Base-by-base conservation (phyloP, 2,329 filamentous ascomycete genomes). In the Orbilia blumenaviensis region DNA sequence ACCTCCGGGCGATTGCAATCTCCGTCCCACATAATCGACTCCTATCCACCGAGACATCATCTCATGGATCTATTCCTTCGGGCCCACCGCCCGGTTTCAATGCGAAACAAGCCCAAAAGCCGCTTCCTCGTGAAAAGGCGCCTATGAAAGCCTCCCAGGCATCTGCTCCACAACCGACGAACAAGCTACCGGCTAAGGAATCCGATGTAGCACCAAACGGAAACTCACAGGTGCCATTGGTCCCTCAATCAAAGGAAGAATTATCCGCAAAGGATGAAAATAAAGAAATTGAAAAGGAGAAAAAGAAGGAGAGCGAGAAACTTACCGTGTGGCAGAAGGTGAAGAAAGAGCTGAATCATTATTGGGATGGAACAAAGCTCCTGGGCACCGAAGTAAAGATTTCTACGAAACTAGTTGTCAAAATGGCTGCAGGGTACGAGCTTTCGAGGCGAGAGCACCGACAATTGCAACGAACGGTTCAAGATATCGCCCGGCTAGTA, bases 351-450 rank as follows among this genome's bases (percentile, higher is more conserved):
- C 87, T 87, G 12, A 89, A 90, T 77, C 95, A 99, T 83, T 99
- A 99, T 85, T 98, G 95, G 94, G 95, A 99, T 84, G 95, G 95
- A 75, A 98, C 93, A 27, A 99, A 99, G 84, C 86, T 99, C 81
- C 86, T 99, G 79, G 94, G 91, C 21, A 92, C 93, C 1, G 95
- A 99, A 84, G 90, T 98, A 82, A 92, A 86, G 84, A 99, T 99
- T 82, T 98, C 94, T 83, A 92, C 91, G 77, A 91, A 91, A 78
- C 85, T 99, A 79, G 95, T 94, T 4, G 84, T 97, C 83, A 98
- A 97, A 86, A 99, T 99, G 95, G 93, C 94, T 12, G 94, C 92
- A 73, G 95, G 95, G 6, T 99, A 99, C 84, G 95, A 99, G 84
- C 89, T 99, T 78, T 97, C 92, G 73, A 90, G 95, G 78, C 89